A percentile compares a stretch with the other conserved stretches of the same genome.
These are phyloP conservation scores for Rhododendron kiyosumense DNA, from an alignment of 148 eudicot species.

Conservation along the genomic window DNA sequence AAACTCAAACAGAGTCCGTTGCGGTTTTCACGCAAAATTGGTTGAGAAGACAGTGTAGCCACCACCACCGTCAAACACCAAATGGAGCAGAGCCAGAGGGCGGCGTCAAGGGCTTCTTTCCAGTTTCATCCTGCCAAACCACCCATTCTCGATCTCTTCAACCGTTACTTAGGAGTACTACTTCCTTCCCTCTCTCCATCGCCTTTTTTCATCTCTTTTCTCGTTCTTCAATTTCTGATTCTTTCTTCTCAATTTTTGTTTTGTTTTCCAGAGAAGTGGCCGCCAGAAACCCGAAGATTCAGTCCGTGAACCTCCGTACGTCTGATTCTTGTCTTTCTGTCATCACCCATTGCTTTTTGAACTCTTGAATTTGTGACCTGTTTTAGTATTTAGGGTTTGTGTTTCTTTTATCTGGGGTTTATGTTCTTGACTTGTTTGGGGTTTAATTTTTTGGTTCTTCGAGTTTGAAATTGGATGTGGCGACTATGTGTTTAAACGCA, in stretches of 20 bases:
- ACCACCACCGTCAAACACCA: neutral
- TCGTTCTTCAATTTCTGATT: neutral
- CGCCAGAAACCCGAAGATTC: slow-evolving; percentile 65
- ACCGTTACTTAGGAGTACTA: slow-evolving; percentile 64
- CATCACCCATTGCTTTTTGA: neutral
- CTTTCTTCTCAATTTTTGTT: neutral
- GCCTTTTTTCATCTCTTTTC: neutral
- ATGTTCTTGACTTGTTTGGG: neutral
- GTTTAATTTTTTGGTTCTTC: neutral
- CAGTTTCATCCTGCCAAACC: slow-evolving; percentile 72
- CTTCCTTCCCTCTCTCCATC: neutral
- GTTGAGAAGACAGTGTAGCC: neutral
- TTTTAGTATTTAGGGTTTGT: neutral
- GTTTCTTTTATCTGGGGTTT: neutral
- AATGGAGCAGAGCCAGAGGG: slow-evolving; percentile 55
- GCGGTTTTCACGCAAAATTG: neutral
- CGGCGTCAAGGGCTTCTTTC: slow-evolving; percentile 38
- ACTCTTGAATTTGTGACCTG: neutral
- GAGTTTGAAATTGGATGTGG: neutral
- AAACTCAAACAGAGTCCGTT: neutral
- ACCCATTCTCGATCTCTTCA: slow-evolving; percentile 71
- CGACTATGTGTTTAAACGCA: too few relatives aligned
- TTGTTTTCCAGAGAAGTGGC: slow-evolving; percentile 46
- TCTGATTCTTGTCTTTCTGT: slow-evolving; percentile 12
- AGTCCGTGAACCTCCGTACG: slow-evolving; percentile 75